phyloP scores from a whole-genome alignment of 441 rosid genomes.

The Jatropha podagrica region DNA sequence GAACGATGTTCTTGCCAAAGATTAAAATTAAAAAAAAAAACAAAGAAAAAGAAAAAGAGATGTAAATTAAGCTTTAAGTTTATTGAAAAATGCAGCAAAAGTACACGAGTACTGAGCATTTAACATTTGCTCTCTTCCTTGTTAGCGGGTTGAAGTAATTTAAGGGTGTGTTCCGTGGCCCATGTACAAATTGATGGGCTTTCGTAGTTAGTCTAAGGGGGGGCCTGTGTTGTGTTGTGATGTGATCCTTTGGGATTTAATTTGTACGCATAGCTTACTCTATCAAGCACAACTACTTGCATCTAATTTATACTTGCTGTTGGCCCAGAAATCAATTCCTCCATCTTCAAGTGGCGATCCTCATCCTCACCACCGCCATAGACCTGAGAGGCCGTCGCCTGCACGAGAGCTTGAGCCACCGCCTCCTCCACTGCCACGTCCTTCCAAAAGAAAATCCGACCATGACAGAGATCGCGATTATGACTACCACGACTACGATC shows the following conservation, averaged over 20 bases:
- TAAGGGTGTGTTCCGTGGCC: too few relatives aligned
- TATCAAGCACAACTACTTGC: not conserved
- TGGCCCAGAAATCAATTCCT: slow-evolving; percentile 40
- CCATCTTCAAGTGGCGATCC: slow-evolving; percentile 32
- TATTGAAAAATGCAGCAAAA: too few relatives aligned
- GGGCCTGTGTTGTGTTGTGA: too few relatives aligned
- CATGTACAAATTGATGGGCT: too few relatives aligned
- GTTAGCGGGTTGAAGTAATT: too few relatives aligned
- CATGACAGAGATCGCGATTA: slow-evolving; percentile 39
- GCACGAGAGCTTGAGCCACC: slow-evolving; percentile 40
- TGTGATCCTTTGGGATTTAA: not conserved
- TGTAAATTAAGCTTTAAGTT: too few relatives aligned
- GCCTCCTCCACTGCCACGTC: slow-evolving; percentile 23
- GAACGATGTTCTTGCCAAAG: too few relatives aligned
- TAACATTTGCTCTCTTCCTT: too few relatives aligned
- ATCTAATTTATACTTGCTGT: not conserved
- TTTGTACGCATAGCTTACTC: not conserved
- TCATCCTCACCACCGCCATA: slow-evolving; percentile 35
- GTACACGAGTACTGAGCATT: too few relatives aligned
- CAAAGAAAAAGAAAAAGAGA: too few relatives aligned
- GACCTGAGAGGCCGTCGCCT: slow-evolving; percentile 40
- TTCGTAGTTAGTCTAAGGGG: too few relatives aligned
- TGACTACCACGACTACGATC: slow-evolving; percentile 40
- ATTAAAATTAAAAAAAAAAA: too few relatives aligned
- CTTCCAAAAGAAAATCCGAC: slow-evolving; percentile 58